Percentiles rank a stretch among this genome's conserved stretches.
These are phyloP conservation scores for Fimicolochytrium jonesii DNA, from an alignment of 192 early-diverging fungal genomes.

Conservation along the genomic window DNA sequence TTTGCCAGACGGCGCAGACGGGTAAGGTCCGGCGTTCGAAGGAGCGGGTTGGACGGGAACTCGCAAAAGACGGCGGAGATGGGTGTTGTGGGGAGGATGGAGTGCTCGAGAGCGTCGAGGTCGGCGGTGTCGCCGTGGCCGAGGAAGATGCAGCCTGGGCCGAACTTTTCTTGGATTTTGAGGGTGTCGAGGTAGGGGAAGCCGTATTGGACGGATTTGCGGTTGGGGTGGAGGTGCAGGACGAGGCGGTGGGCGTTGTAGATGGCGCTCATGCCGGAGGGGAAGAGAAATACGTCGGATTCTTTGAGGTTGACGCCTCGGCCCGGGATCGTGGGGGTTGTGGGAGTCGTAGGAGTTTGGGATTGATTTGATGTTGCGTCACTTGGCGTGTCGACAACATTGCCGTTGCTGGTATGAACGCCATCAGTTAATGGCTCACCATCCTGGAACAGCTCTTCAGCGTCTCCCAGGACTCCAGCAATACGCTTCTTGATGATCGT, in stretches of 20 bases:
- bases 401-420: too few species aligned
- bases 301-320: slow-evolving; percentile 52
- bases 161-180: slow-evolving; percentile 95
- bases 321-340: too few species aligned
- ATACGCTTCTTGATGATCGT: slow-evolving; percentile 72
- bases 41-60: slow-evolving; percentile 90
- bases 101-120: slow-evolving; percentile 60
- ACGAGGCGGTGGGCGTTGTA: slow-evolving; percentile 77
- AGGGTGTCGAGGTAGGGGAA: slow-evolving; percentile 97
- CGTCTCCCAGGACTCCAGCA: slow-evolving; percentile 65
- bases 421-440: too few species aligned
- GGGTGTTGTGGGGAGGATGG: slow-evolving; percentile 44
- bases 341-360: too few species aligned
- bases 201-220: slow-evolving; percentile 86
- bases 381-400: too few species aligned
- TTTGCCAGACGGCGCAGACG: slow-evolving; percentile 73
- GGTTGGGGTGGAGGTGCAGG: slow-evolving; percentile 22
- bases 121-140: slow-evolving; percentile 77
- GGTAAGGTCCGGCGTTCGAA: slow-evolving; percentile 74
- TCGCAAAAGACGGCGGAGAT: slow-evolving; percentile 87
- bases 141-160: slow-evolving; percentile 80
- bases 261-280: slow-evolving; percentile 92
- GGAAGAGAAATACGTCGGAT: slow-evolving; percentile 82
- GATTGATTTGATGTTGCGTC: too few species aligned
- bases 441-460: too few species aligned